phyloP scores from a whole-genome alignment of 441 rosid species.

The Erodium trifolium region DNA sequence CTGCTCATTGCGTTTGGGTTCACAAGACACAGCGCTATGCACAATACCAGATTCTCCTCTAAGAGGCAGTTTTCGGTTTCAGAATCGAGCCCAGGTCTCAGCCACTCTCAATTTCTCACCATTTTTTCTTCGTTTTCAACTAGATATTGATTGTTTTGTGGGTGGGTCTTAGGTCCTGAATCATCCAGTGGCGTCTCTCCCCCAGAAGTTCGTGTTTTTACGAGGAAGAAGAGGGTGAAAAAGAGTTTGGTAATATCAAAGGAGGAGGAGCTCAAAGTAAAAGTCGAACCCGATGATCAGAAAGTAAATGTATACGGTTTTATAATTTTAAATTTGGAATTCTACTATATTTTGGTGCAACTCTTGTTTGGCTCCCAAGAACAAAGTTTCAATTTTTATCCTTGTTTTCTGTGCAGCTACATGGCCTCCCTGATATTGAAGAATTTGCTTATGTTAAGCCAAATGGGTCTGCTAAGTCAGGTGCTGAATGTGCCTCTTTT shows the following conservation, averaged over 20 bases:
- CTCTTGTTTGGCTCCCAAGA: background rate
- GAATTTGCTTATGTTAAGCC: slow-evolving; percentile 51
- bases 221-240: slow-evolving; percentile 48
- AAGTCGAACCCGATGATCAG: slow-evolving; percentile 19
- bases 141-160: background rate
- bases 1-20: slow-evolving; percentile 14
- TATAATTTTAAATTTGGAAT: background rate
- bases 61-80: slow-evolving; percentile 26
- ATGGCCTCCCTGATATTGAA: slow-evolving; percentile 62
- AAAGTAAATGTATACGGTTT: slow-evolving; percentile 22
- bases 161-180: slow-evolving; percentile 22
- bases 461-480: slow-evolving; percentile 27
- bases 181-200: slow-evolving; percentile 15
- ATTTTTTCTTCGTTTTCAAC: background rate
- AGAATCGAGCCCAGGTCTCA: slow-evolving; percentile 37
- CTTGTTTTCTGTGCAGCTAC: slow-evolving; percentile 24
- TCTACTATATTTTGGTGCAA: background rate
- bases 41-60: slow-evolving; percentile 29
- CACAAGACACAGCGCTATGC: slow-evolving; percentile 28
- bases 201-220: slow-evolving; percentile 37
- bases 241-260: slow-evolving; percentile 24
- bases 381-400: background rate
- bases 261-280: slow-evolving; percentile 19
- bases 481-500: slow-evolving; percentile 29
- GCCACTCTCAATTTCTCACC: background rate